phyloP scores from a whole-genome alignment of 139 green algal species.

The Limnomonas spitsbergensis region DNA sequence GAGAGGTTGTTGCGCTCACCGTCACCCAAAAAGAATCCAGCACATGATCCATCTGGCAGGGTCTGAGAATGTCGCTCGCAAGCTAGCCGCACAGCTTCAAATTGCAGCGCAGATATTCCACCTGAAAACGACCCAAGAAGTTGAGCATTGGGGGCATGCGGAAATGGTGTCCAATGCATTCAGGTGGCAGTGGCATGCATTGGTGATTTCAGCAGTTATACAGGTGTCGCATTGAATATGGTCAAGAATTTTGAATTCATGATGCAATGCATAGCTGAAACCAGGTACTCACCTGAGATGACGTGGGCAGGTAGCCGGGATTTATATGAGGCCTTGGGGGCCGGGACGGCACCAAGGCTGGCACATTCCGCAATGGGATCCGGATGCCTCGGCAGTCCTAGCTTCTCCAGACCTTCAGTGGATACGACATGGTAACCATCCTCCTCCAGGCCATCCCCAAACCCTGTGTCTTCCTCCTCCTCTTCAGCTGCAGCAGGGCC shows the following conservation, averaged over 20 bases:
- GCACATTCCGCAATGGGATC: constrained; percentile 5
- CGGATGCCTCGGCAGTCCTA: not conserved
- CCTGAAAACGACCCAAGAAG: not conserved
- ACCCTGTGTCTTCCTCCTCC: not conserved
- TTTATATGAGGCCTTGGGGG: constrained; percentile 8
- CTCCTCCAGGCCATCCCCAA: not conserved
- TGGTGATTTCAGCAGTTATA: no score
- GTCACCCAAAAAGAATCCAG: constrained; percentile 74
- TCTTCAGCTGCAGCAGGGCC: not conserved
- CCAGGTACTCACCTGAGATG: not conserved
- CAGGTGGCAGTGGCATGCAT: no score
- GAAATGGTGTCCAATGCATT: no score
- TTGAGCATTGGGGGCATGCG: not conserved
- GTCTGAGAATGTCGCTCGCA: constrained; percentile 42
- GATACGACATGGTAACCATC: constrained; percentile 9
- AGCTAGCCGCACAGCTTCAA: constrained; percentile 41
- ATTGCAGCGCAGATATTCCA: constrained; percentile 47
- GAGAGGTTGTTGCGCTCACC: constrained; percentile 27
- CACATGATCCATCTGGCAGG: constrained; percentile 40
- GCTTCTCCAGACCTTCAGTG: constrained; percentile 10
- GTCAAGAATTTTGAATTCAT: no score
- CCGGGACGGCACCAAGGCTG: not conserved
- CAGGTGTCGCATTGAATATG: no score
- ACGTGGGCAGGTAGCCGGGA: constrained; percentile 4
- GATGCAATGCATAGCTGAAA: no score